Evolutionary conservation across 805 yeast species (phyloP).

Genomic region (Yarrowia hollandica): DNA sequence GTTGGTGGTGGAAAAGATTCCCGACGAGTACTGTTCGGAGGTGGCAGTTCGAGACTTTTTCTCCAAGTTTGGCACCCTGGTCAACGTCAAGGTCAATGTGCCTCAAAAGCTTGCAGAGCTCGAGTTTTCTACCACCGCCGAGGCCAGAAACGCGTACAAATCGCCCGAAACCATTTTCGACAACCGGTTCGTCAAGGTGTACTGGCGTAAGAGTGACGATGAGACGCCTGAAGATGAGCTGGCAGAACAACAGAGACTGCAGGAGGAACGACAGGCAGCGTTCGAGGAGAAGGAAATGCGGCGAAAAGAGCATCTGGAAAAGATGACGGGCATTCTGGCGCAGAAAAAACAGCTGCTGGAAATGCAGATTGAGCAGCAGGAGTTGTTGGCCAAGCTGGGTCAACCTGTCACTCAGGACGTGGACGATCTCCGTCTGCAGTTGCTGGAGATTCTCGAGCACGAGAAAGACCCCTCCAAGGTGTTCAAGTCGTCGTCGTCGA

Average conservation of each 20-base stretch:
- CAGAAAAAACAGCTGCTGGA: slow-evolving; percentile 43
- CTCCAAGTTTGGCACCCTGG: slow-evolving; percentile 46
- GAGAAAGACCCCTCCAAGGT: slow-evolving; percentile 20
- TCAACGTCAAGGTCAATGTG: slow-evolving; percentile 38
- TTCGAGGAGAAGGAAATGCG: slow-evolving; percentile 45
- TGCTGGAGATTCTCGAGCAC: slow-evolving; percentile 37
- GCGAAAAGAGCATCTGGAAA: slow-evolving; percentile 41
- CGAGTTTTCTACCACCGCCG: slow-evolving; percentile 43
- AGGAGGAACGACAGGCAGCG: slow-evolving; percentile 46
- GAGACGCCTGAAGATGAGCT: slow-evolving; percentile 41
- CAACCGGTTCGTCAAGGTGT: slow-evolving; percentile 52
- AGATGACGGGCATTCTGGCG: slow-evolving; percentile 41
- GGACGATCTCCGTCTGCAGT: slow-evolving; percentile 39
- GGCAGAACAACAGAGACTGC: slow-evolving; percentile 45
- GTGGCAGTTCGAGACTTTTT: slow-evolving; percentile 43
- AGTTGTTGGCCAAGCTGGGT: slow-evolving; percentile 33
- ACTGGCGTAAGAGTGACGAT: slow-evolving; percentile 41
- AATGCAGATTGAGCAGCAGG: slow-evolving; percentile 39
- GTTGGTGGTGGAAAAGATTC: slow-evolving; percentile 48
- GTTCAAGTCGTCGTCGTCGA: slow-evolving; percentile 3
- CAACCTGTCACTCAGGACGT: slow-evolving; percentile 33
- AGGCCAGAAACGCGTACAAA: slow-evolving; percentile 48
- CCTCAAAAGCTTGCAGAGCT: slow-evolving; percentile 43
- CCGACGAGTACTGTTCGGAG: slow-evolving; percentile 47
- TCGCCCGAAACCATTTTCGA: slow-evolving; percentile 49